These are phyloP conservation scores for Calonectria pseudoreteaudii DNA, from an alignment of 2,329 filamentous ascomycete genomes.

Conservation along the genomic window DNA sequence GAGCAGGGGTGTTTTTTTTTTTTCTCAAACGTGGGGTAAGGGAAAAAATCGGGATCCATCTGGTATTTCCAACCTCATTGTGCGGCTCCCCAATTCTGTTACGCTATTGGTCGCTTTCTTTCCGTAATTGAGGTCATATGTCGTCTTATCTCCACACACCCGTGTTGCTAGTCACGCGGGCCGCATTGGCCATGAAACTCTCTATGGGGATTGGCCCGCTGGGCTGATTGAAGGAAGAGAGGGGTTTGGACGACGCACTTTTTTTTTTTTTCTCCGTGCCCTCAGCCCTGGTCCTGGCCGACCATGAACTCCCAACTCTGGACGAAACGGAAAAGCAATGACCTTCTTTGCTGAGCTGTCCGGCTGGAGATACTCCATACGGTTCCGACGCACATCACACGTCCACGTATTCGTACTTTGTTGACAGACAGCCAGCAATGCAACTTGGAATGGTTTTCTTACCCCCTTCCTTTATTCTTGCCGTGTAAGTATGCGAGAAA, in stretches of 20 bases:
- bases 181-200: slow-evolving; percentile 31
- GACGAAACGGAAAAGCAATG: slow-evolving; percentile 8
- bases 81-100: neutral
- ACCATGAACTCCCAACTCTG: slow-evolving; percentile 2
- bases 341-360: slow-evolving; percentile 11
- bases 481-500: slow-evolving; percentile 13
- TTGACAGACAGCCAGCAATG: neutral
- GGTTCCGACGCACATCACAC: slow-evolving; percentile 11
- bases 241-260: neutral
- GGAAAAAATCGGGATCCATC: slow-evolving; percentile 15
- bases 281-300: neutral
- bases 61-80: neutral
- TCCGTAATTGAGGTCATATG: slow-evolving; percentile 8
- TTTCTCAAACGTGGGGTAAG: slow-evolving; percentile 12
- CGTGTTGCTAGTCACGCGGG: slow-evolving; percentile 23
- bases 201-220: slow-evolving; percentile 20
- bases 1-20: neutral
- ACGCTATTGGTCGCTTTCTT: slow-evolving; percentile 26
- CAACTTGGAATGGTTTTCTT: neutral
- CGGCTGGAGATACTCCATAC: slow-evolving; percentile 11
- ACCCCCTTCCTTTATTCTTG: neutral
- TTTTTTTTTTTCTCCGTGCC: neutral
- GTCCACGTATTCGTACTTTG: slow-evolving; percentile 25
- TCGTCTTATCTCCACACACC: slow-evolving; percentile 21
- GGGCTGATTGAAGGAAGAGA: slow-evolving; percentile 12